Percentiles rank a stretch among this genome's conserved stretches.
phyloP scores from a whole-genome alignment of 768 basidiomycete genomes.

The Asterophora lycoperdoides region DNA sequence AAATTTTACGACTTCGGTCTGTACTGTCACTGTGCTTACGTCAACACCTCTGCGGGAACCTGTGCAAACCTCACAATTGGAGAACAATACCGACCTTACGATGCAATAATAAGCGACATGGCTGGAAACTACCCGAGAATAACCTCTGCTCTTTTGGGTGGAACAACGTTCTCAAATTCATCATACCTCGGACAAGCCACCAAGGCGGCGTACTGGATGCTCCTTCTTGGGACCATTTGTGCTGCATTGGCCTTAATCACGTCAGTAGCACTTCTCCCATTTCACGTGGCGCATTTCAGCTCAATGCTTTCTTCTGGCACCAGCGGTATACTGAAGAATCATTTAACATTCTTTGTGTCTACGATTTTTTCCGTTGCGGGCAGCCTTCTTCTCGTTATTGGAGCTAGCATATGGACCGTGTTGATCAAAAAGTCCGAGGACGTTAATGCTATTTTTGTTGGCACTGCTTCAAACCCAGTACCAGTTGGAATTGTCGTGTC shows the following conservation, averaged over 20 bases:
- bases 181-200: slow-evolving; percentile 59
- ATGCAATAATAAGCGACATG: slow-evolving; percentile 65
- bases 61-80: slow-evolving; percentile 63
- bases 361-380: slow-evolving; percentile 58
- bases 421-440: slow-evolving; percentile 59
- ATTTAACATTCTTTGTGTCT: slow-evolving; percentile 64
- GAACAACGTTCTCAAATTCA: slow-evolving; percentile 55
- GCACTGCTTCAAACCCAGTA: slow-evolving; percentile 28
- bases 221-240: slow-evolving; percentile 68
- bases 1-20: slow-evolving; percentile 76
- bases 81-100: slow-evolving; percentile 60
- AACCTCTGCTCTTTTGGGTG: slow-evolving; percentile 48
- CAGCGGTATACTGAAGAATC: slow-evolving; percentile 66
- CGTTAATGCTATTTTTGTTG: slow-evolving; percentile 51
- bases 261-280: slow-evolving; percentile 37
- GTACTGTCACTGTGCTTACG: slow-evolving; percentile 75
- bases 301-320: slow-evolving; percentile 1
- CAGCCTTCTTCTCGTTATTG: slow-evolving; percentile 61
- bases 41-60: slow-evolving; percentile 52
- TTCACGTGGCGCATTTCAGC: slow-evolving; percentile 11
- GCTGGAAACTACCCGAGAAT: slow-evolving; percentile 52
- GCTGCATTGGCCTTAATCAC: slow-evolving; percentile 60
- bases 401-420: slow-evolving; percentile 74
- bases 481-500: slow-evolving; percentile 62
- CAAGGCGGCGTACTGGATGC: slow-evolving; percentile 69